Evolutionary conservation across 176 grass and related monocot species (phyloP), one percentile per base, ranked within the genome.

Genomic region (Carex myosuroides): DNA sequence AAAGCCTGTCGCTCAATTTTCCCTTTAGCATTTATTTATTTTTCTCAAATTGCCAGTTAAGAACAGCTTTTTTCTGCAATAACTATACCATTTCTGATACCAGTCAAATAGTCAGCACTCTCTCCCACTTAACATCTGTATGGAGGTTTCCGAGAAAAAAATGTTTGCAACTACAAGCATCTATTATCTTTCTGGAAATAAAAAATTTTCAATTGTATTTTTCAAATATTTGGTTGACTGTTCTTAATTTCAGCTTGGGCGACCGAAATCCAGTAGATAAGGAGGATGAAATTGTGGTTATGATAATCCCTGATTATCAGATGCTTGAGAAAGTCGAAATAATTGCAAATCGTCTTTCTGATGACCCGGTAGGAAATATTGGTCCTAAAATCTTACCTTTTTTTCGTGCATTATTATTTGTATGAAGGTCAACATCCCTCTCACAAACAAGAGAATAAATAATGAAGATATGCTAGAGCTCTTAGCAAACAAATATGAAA

Each of bases 251-350:
- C 88, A 98, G 96, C 84, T 89, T 98, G 79, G 88, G 96, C 18
- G 93, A 98, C n/a, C 85, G 96, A 64, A 98, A 93, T n/a, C 93
- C 93, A 76, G 91, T 98, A 39, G 89, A 86, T 46, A 30, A 78
- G 80, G 96, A 95, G 29, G 96, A 98, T 88, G 93, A 89, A 80
- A 84, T 93, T 54, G 87, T 93, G 50, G 91, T 95, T 80, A 99
- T 95, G 96, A 86, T 99, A 72, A 94, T 99, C 60, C 96, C 93
- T 78, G 96, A 95, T 83, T 94, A 95, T 85, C 96, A 99, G 48
- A 99, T 99, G 96, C 84, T 95, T 52, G 96, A 95, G 85, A 84
- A 94, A 57, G 93, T 99, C 70, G 89, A 93, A 85, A 81, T 82
- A 59, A 93, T 95, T n/a, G 66, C 93, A 72, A 89, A 87, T 86